Base-by-base conservation (phyloP, 768 basidiomycete species). In the Mycena sanguinolenta region DNA sequence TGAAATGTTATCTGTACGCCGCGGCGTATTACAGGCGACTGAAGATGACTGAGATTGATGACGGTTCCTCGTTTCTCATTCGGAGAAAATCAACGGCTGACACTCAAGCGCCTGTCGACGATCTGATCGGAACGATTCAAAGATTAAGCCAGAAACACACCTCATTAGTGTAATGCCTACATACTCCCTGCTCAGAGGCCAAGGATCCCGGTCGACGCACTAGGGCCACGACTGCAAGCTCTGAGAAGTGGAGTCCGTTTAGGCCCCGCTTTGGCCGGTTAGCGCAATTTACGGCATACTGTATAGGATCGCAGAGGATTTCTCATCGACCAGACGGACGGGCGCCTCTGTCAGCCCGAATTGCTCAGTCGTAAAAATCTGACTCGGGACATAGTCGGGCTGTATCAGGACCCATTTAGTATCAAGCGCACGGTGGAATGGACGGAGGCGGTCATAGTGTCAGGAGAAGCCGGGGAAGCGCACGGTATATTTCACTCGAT, bases 391-490 rank as follows among this genome's bases (percentile, higher is more conserved):
- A 46, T 58, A 50, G 57, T 42, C 27, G 23, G 49, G 16, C 46
- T 66, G 58, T 49, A 30, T 50, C 65, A 67, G 58, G 60, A 39
- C 58, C 39, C 58, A 58, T 38, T 60, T 36, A 60, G 49, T 53
- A 50, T 53, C 46, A 50, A 67, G 32, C 46, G 49, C 50, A 36
- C 32, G 32, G 10, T 5, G 32, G 32, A 34, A 34, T 34, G 65
- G 27, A 46, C 27, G 44, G 50, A 32, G 65, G 36, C 19, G 23
- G n/a, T n/a, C n/a, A n/a, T n/a, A n/a, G 39, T 38, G 46, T 23
- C 21, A 58, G 16, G 27, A 50, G 64, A 65, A 65, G 57, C 55
- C 14, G 54, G 65, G 60, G 65, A 67, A 60, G 65, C 34, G 17
- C 54, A 34, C 12, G 25, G 8, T 36, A 36, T 36, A 36, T 23